phyloP scores from a whole-genome alignment of 345 rosid genomes.

The Mercurialis annua region DNA sequence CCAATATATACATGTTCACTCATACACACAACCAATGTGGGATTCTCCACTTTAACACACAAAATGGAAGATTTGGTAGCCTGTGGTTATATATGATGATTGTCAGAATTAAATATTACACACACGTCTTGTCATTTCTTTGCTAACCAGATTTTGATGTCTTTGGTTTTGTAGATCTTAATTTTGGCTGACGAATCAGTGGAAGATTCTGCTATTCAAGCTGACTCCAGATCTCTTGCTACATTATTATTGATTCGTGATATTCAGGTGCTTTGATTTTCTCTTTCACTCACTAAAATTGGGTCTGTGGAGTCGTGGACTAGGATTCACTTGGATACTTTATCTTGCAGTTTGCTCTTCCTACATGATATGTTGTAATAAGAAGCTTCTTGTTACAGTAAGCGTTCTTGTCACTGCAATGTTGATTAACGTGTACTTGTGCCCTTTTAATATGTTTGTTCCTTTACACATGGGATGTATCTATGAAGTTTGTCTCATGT shows the following conservation, averaged over 20 bases:
- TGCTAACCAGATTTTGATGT: background rate
- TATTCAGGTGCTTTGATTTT: constrained; percentile 52
- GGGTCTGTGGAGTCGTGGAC: too few relatives aligned
- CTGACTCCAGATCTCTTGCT: constrained; percentile 81
- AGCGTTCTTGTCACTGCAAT: background rate
- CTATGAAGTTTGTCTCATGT: background rate
- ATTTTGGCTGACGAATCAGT: constrained; percentile 76
- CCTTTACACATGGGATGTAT: background rate
- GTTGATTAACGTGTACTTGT: background rate
- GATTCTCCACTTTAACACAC: too few relatives aligned
- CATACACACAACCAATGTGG: too few relatives aligned
- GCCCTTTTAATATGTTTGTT: background rate
- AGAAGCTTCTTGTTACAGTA: too few relatives aligned
- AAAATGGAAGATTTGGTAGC: background rate
- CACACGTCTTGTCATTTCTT: background rate
- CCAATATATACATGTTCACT: too few relatives aligned
- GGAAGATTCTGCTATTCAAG: constrained; percentile 80
- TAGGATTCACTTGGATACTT: background rate
- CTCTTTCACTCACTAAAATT: constrained; percentile 6
- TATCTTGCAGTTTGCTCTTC: background rate
- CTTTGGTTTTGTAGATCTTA: constrained; percentile 44
- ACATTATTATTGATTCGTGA: constrained; percentile 66
- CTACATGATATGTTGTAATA: background rate
- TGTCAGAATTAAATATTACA: background rate
- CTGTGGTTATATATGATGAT: background rate